Evolutionary conservation across 1,139 yeast species (phyloP), one percentile per base, ranked within the genome.

Genomic region (Pichia kudriavzevii): DNA sequence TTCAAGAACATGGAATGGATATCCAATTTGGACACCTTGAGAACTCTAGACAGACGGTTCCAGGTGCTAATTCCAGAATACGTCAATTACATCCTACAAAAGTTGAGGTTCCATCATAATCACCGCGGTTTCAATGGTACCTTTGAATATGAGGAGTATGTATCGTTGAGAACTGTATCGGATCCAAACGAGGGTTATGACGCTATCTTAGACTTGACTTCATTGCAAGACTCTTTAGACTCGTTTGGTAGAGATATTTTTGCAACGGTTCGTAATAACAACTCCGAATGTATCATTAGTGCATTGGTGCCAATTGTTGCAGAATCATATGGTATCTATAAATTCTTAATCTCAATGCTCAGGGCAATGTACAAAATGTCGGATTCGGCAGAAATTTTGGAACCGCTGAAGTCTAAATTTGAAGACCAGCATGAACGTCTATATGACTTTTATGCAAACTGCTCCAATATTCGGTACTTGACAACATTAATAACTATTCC

Each of bases 161-260:
- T 88, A 29, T 84, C 95, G 2, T 68, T 91, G 47, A 72, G 87
- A 42, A 79, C 88, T 4, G 94, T 85, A 26, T 80, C 84, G 52
- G 95, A 91, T 55, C 96, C 96, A 3, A 88, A 91, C 54, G 95
- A 87, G 60, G 97, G 97, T 6, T 91, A 83, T 55, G 95, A 88
- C 52, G 78, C 94, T 1, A 75, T 88, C 45, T 60, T 85, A 45
- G 95, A 85, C 55, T 65, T 91, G 50, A 80, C 87, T 87, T 76
- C 77, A 37, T 65, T 88, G 39, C 96, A 87, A 58, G 96, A 88
- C 53, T 69, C 77, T 31, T 75, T 88, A 43, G 93, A 84, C 55
- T 81, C 80, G 44, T 75, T 84, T 44, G 91, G 83, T 48, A 75
- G 81, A 45, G 63, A 83, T 35, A 72, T 88, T 17, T 82, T 91